Base-by-base conservation (phyloP, 1,284 basidiomycete genomes). In the Ganoderma meredithae region DNA sequence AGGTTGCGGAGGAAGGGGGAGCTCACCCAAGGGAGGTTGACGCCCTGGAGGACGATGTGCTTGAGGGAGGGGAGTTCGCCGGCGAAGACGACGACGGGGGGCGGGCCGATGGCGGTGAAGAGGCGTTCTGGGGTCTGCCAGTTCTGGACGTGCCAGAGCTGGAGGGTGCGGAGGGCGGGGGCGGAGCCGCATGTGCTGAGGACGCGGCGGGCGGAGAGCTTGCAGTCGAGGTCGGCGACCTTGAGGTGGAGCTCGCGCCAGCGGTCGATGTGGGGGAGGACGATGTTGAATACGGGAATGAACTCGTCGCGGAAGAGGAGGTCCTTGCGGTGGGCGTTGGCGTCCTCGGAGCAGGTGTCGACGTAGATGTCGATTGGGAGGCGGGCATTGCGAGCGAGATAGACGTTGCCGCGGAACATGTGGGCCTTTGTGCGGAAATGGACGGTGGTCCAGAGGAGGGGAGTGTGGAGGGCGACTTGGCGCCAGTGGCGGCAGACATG, bases 111-210 rank as follows among this genome's bases (percentile, higher is more conserved):
- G 13, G 86, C 85, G 62, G 83, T 77, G 74, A 83, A 84, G 65
- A 75, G 71, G 44, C 73, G 71, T 68, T 86, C 83, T 0, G 83
- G 74, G n/a, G 80, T 84, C 43, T 79, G 75, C 76, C 84, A 90
- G 71, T 88, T 82, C 73, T 89, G 85, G 71, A 89, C 88, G 76
- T 89, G 88, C 77, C 88, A 90, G 12, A 90, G 81, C 76, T 89
- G 86, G 53, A 89, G 82, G 6, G 84, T 86, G 75, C 86, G 83
- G 63, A 90, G 83, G 60, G 77, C 76, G 40, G 84, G 85, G 0
- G 86, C 87, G 47, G 83, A 79, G 7, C 84, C 84, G 72, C 86
- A 87, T 13, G 76, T 80, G 68, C 81, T 81, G 40, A 88, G 80
- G 71, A 82, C 80, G n/a, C 81, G 76, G 56, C 87, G 83, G 1